A percentile compares a stretch with the other conserved stretches of the same genome.
Evolutionary conservation across 192 early-diverging fungal species (phyloP).

Genomic region (Dissophora ornata): DNA sequence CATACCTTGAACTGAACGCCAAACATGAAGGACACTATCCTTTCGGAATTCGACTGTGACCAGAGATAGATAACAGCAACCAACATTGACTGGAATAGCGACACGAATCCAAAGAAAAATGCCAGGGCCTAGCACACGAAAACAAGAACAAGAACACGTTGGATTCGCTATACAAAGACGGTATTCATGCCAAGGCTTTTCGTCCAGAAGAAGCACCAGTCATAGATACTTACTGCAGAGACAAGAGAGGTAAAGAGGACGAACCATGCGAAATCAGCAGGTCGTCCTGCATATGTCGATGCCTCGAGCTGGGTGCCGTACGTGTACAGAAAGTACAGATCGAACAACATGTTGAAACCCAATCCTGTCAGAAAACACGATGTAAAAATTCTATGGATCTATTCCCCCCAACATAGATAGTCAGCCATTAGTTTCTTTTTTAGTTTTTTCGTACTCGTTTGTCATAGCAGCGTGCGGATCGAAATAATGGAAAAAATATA

Average conservation of each 20-base stretch:
- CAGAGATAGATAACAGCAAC: constrained; percentile 43
- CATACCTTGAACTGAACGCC: constrained; percentile 47
- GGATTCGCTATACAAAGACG: too few relatives aligned
- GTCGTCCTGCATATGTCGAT: constrained; percentile 68
- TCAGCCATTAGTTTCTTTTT: too few relatives aligned
- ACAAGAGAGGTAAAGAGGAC: constrained; percentile 67
- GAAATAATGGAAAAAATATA: background rate
- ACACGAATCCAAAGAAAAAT: constrained; percentile 9
- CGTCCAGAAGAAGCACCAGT: too few relatives aligned
- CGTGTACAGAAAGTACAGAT: constrained; percentile 80
- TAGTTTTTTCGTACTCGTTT: too few relatives aligned
- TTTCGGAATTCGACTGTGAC: constrained; percentile 35
- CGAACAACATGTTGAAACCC: constrained; percentile 68
- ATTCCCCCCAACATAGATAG: constrained; percentile 4
- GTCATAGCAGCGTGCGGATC: background rate
- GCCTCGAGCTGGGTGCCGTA: constrained; percentile 79
- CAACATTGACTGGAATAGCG: constrained; percentile 42
- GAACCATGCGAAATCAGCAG: constrained; percentile 87
- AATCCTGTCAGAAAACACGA: constrained; percentile 68
- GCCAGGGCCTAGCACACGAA: constrained; percentile 7
- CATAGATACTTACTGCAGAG: constrained; percentile 62
- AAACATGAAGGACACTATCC: constrained; percentile 54
- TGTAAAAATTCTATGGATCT: constrained; percentile 84
- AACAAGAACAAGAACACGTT: constrained; percentile 3
- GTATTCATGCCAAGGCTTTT: too few relatives aligned